phyloP scores from a whole-genome alignment of 768 basidiomycete genomes.

The Boletus rufocinnamomeus region DNA sequence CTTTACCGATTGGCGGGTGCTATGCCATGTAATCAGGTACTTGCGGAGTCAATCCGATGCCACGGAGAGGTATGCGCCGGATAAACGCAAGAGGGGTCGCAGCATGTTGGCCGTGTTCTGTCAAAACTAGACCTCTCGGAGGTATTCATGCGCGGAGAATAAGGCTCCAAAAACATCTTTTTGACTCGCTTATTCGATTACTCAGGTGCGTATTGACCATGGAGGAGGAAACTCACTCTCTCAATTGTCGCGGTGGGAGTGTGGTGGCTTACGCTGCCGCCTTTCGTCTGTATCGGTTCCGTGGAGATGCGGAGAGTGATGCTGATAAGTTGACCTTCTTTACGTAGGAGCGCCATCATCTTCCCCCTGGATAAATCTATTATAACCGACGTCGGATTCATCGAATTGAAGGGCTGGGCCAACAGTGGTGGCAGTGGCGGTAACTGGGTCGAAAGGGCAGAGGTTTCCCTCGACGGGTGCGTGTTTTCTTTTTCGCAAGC shows the following conservation, averaged over 20 bases:
- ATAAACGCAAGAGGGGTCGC: not conserved
- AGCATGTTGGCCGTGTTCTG: not conserved
- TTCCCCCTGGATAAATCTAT: slow-evolving; percentile 40
- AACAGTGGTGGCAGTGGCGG: no score
- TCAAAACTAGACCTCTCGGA: not conserved
- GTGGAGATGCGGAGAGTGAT: not conserved
- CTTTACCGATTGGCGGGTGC: not conserved
- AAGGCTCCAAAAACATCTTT: no score
- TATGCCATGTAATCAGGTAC: not conserved
- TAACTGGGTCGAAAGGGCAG: no score
- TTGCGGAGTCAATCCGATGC: not conserved
- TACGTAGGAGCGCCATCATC: slow-evolving; percentile 15
- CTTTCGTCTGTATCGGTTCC: slow-evolving; percentile 44
- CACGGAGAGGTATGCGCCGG: not conserved
- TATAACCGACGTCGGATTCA: slow-evolving; percentile 49
- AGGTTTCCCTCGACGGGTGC: no score
- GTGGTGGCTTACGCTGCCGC: not conserved
- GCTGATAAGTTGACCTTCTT: not conserved
- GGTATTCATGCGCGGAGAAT: not conserved
- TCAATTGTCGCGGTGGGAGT: not conserved
- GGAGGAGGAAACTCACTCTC: not conserved
- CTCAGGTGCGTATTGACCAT: not conserved
- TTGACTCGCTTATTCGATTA: not conserved
- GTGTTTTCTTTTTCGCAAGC: no score
- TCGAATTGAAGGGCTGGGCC: no score